Conservation (phyloP, 1,139 yeast genomes). For the Saccharomyces hybrid region DNA sequence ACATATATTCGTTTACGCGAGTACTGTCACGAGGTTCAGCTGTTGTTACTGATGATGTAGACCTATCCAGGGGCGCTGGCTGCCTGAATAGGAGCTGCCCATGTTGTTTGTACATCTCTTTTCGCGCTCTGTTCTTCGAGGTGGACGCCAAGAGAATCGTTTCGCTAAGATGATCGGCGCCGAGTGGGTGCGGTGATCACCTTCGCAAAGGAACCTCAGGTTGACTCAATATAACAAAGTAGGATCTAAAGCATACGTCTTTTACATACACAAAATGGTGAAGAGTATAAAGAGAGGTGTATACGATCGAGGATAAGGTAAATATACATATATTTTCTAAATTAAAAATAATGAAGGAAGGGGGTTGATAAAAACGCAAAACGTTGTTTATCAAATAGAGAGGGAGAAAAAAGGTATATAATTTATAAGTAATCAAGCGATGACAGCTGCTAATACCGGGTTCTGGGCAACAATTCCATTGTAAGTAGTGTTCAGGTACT, state of each 20-base stretch:
- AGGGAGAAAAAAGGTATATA: background rate
- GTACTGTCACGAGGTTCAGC: too few species aligned
- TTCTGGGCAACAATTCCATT: constrained; percentile 55
- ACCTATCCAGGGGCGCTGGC: background rate
- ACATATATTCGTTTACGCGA: too few species aligned
- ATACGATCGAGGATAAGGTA: background rate
- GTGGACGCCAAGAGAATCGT: background rate
- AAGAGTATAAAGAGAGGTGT: background rate
- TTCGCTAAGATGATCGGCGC: background rate
- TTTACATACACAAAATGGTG: background rate
- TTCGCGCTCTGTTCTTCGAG: background rate
- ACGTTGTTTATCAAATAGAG: background rate
- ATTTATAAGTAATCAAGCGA: constrained; percentile 19
- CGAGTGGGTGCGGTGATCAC: background rate
- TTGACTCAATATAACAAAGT: background rate
- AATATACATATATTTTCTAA: background rate
- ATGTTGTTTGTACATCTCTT: background rate
- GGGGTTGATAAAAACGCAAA: background rate
- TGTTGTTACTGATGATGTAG: background rate
- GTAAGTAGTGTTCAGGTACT: constrained; percentile 59
- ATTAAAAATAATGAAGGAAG: background rate
- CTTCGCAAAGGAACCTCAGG: background rate
- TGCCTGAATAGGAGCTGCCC: background rate
- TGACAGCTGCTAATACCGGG: constrained; percentile 47
- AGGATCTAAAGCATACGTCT: background rate